These are phyloP conservation scores for Trichosporon sp. DNA, from an alignment of 1,284 basidiomycete genomes.

Conservation along the genomic window DNA sequence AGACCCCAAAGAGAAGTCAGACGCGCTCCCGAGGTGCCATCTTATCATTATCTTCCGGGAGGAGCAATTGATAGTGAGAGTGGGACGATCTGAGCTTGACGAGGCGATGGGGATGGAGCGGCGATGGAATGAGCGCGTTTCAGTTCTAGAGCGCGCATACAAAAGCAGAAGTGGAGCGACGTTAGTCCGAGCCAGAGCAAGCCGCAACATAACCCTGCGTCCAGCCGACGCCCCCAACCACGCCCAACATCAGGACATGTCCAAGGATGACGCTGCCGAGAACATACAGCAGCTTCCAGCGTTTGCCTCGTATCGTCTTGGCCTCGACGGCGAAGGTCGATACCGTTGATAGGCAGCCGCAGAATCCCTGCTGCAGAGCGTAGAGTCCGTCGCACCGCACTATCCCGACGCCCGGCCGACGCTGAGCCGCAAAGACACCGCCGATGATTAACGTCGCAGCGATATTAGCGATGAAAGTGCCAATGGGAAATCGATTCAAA, in stretches of 20 bases:
- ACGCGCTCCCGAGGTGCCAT: neutral
- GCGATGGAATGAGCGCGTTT: neutral
- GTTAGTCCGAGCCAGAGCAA: slow-evolving; percentile 14
- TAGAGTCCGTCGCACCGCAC: slow-evolving; percentile 65
- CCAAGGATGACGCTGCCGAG: slow-evolving; percentile 62
- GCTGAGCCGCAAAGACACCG: slow-evolving; percentile 65
- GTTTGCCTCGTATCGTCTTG: slow-evolving; percentile 53
- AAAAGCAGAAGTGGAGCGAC: neutral
- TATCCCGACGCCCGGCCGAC: slow-evolving; percentile 49
- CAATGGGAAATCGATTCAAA: slow-evolving; percentile 62
- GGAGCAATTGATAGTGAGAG: neutral
- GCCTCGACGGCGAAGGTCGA: slow-evolving; percentile 88
- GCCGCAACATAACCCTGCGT: slow-evolving; percentile 36
- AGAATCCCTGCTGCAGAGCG: slow-evolving; percentile 84
- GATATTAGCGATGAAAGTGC: slow-evolving; percentile 83
- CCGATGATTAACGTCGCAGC: slow-evolving; percentile 71
- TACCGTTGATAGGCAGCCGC: slow-evolving; percentile 89
- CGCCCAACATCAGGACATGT: slow-evolving; percentile 67
- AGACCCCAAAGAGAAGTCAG: neutral
- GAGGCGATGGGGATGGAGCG: neutral
- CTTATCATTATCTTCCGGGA: neutral
- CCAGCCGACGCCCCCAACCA: slow-evolving; percentile 68
- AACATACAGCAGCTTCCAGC: slow-evolving; percentile 59
- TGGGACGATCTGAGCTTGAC: neutral
- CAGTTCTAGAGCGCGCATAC: neutral